Evolutionary conservation across 1,284 basidiomycete species (phyloP).

Genomic region (Rugosomyces carneus): DNA sequence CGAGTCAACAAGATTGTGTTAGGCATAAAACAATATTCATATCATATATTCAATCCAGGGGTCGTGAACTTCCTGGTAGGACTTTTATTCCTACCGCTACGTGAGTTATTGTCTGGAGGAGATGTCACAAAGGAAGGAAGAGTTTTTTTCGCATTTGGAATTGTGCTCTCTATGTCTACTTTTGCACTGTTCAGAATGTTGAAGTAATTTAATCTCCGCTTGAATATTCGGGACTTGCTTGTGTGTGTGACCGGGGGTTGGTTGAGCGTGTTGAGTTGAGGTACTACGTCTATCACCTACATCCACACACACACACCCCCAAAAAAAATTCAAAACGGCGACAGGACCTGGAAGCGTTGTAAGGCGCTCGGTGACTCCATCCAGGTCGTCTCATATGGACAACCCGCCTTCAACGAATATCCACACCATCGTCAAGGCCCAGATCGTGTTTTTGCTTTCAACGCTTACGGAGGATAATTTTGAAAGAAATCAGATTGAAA

Average conservation of each 20-base stretch:
- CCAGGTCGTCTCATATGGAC: conserved; percentile 66
- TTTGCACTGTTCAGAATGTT: conserved; percentile 31
- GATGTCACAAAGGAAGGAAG: conserved; percentile 67
- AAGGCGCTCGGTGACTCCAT: conserved; percentile 72
- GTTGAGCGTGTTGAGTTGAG: conserved; percentile 27
- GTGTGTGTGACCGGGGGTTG: conserved; percentile 10
- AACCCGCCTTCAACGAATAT: conserved; percentile 54
- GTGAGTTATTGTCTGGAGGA: conserved; percentile 63
- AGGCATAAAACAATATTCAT: not conserved
- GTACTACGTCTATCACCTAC: conserved; percentile 30
- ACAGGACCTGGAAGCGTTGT: conserved; percentile 62
- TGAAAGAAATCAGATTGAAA: conserved; percentile 85
- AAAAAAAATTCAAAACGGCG: conserved; percentile 61
- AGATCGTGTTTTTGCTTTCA: conserved; percentile 90
- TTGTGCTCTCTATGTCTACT: conserved; percentile 34
- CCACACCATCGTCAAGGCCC: conserved; percentile 78
- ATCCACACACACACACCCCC: conserved; percentile 26
- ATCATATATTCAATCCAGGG: conserved; percentile 42
- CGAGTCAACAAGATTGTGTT: not conserved
- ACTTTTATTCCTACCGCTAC: conserved; percentile 75
- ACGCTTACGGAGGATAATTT: conserved; percentile 94
- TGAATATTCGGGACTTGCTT: conserved; percentile 11
- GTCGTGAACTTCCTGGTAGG: conserved; percentile 79
- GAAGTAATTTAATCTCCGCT: conserved; percentile 17
- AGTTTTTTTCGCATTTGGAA: conserved; percentile 78